Conservation (phyloP, 805 yeast species). For the Suhomyces xylopsoci region DNA sequence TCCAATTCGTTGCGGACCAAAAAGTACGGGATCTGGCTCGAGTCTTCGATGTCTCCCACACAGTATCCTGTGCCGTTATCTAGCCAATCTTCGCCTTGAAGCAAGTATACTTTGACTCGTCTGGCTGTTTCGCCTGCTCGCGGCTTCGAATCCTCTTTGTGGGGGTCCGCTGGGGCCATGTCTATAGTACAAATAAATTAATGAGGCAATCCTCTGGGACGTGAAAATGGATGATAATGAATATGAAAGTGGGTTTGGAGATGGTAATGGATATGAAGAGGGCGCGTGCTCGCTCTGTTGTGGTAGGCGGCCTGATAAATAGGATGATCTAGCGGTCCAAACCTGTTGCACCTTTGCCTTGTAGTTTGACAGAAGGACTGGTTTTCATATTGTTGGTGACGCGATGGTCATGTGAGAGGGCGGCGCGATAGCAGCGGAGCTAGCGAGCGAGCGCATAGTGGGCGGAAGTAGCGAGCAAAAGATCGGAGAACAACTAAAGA, state of each 20-base stretch:
- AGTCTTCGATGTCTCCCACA: slow-evolving; percentile 57
- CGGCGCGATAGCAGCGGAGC: background rate
- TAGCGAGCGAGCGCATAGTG: too few relatives aligned
- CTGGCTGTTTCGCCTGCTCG: slow-evolving; percentile 44
- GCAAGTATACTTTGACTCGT: slow-evolving; percentile 86
- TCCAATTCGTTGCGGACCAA: slow-evolving; percentile 71
- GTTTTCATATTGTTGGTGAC: background rate
- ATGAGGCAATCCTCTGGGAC: background rate
- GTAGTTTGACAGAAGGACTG: background rate
- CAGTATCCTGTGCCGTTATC: slow-evolving; percentile 94
- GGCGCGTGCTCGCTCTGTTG: background rate
- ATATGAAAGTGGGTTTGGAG: background rate
- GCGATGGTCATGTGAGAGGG: background rate
- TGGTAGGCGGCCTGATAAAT: background rate
- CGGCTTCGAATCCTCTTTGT: background rate
- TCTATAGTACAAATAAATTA: background rate
- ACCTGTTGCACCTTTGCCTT: slow-evolving; percentile 1
- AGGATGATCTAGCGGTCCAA: background rate
- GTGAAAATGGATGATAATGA: too few relatives aligned
- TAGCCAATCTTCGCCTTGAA: slow-evolving; percentile 80
- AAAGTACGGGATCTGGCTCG: slow-evolving; percentile 49
- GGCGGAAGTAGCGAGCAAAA: background rate
- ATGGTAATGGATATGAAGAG: background rate
- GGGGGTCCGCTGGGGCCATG: background rate
- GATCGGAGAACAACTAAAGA: too few relatives aligned